Base-by-base conservation (phyloP, 2,329 filamentous ascomycete species). In the Cladorrhinum sp. region DNA sequence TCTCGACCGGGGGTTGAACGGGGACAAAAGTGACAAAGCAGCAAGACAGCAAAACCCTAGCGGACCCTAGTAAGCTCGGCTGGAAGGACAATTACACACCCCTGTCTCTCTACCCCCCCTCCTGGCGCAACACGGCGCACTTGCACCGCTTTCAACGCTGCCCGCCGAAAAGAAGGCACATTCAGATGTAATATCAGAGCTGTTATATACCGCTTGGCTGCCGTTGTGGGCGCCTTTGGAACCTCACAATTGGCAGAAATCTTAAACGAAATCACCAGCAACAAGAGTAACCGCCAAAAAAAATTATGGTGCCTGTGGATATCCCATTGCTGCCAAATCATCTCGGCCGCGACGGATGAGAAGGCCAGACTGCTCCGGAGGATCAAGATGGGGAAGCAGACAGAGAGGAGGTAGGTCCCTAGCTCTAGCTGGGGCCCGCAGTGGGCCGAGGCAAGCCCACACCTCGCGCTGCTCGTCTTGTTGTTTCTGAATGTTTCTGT, bases 61-160 rank as follows among this genome's bases (percentile, higher is more conserved):
- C 42, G 53, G 50, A 65, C 63, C 66, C 73, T 67, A 74, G 73
- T 73, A 72, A 73, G 69, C 73, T 77, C 75, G 75, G 74, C 76
- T 77, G 71, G 72, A 66, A 46, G 62, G 18, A 60, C 61, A 64
- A 63, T 60, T 59, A 58, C 63, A 61, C 54, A 58, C 61, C 62
- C 59, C 64, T 58, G 60, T 58, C 57, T 61, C 58, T 57, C 56
- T 55, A 60, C 3, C 26, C 53, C 59, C 48, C 55, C 54, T 57
- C 39, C 36, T 51, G 9, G 12, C 3, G 21, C 20, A 4, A 51
- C 21, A n/a, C 56, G 33, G 55, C 58, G 59, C 55, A 53, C 53
- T 49, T 54, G 52, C 21, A 48, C n/a, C 59, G 50, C 56, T 57
- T 30, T 52, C 55, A 52, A 26, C 39, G 21, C 49, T 51, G 30